Percentiles rank a stretch among this genome's conserved stretches.
These are phyloP conservation scores for Lasiodiplodia hormozganensis DNA, from an alignment of 2,329 filamentous ascomycete species.

Conservation along the genomic window DNA sequence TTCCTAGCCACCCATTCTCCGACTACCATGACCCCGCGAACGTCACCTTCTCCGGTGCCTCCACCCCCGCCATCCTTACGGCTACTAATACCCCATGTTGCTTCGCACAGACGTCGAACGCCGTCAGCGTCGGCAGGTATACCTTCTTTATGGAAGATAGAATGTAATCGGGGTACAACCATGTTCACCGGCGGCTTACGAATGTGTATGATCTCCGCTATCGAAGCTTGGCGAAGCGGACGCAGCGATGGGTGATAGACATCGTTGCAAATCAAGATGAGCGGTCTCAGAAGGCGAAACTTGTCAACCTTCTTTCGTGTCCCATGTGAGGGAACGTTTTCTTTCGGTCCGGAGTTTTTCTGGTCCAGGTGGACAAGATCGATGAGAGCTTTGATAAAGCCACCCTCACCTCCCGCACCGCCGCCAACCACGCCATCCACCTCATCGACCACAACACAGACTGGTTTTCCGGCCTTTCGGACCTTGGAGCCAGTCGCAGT, in stretches of 20 bases:
- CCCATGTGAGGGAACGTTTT: conserved; percentile 35
- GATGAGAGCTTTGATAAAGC: conserved; percentile 93
- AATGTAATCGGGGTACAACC: conserved; percentile 80
- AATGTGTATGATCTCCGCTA: conserved; percentile 91
- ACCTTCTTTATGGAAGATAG: conserved; percentile 86
- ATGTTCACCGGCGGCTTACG: conserved; percentile 88
- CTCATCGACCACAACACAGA: conserved; percentile 95
- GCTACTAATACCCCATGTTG: conserved; percentile 78
- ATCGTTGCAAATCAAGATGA: conserved; percentile 97
- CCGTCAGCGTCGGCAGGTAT: conserved; percentile 89
- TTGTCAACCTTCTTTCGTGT: conserved; percentile 78
- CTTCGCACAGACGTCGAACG: conserved; percentile 82
- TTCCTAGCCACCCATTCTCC: conserved; percentile 85
- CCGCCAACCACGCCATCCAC: conserved; percentile 92
- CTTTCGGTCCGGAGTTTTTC: conserved; percentile 66
- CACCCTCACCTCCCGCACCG: conserved; percentile 78
- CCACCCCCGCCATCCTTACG: conserved; percentile 66
- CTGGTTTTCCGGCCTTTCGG: conserved; percentile 78
- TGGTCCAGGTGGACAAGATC: conserved; percentile 88
- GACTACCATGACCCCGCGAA: conserved; percentile 84
- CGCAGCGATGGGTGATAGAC: conserved; percentile 90
- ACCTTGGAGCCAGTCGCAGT: conserved; percentile 59
- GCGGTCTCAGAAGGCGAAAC: conserved; percentile 83
- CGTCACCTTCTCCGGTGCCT: conserved; percentile 73
- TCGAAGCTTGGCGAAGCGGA: conserved; percentile 80